Base-by-base conservation (phyloP, 768 basidiomycete species). In the Cantharellus cinnabarinus region DNA sequence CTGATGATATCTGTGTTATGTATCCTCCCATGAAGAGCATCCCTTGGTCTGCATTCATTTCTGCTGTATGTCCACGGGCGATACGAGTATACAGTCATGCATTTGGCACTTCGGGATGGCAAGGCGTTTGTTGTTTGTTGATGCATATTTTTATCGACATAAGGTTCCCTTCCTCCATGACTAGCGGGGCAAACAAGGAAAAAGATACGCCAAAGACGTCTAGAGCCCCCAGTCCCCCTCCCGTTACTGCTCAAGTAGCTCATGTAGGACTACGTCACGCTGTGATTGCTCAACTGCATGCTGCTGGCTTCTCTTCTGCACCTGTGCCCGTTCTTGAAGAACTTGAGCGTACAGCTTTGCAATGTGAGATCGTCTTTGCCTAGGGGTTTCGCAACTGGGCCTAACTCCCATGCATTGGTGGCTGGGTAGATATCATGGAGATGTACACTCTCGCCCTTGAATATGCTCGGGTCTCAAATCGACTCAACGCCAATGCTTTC, bases 241-340 rank as follows among this genome's bases (percentile, higher is more conserved):
- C 52, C 10, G 52, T 54, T 37, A 7, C 7, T 37, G 52, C 14
- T 7, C 10, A 54, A 10, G 35, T 54, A 14, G 54, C 59, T 35
- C 34, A 59, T 2, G n/a, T 42, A 48, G 60, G 55, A 15, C 39
- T 60, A 15, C 40, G 34, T 35, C 62, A 60, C 5, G 15, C 60
- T n/a, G 58, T 58, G 35, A 53, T 42, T 42, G 53, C 39, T 39
- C 48, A 56, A 34, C 37, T 44, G 41, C 50, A 57, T n/a, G 37
- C 42, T 5, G 44, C 59, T 41, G 63, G 63, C 29, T 64, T 60
- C 59, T 34, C 0, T 54, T 52, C 50, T 29, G 56, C 59, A 50
- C 44, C 55, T 14, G 3, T 34, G 3, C 35, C 50, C 4, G 61
- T 58, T 5, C 40, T 62, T 39, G 61, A 62, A 7, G 39, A 50